A percentile compares a stretch with the other conserved stretches of the same genome.
phyloP scores from a whole-genome alignment of 2,329 filamentous ascomycete species.

The Amesomyces nigricolor region DNA sequence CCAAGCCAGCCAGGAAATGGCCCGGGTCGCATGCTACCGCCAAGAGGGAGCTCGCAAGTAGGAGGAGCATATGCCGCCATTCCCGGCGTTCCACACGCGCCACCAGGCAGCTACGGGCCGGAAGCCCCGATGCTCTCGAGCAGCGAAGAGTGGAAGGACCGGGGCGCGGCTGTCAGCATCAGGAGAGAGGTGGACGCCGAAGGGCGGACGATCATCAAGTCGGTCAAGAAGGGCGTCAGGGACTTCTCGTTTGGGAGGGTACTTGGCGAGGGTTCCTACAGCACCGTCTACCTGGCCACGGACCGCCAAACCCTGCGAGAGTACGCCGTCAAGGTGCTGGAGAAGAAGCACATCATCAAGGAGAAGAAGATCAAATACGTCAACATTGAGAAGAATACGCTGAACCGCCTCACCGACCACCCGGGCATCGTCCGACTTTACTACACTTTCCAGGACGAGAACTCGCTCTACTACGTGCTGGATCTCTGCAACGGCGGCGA shows the following conservation, averaged over 20 bases:
- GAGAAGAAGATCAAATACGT: constrained; percentile 99
- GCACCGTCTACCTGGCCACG: constrained; percentile 86
- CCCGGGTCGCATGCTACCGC: constrained; percentile 62
- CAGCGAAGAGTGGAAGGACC: constrained; percentile 93
- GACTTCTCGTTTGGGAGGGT: constrained; percentile 92
- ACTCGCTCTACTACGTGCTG: constrained; percentile 92
- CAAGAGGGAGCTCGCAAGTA: constrained; percentile 70
- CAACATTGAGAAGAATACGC: constrained; percentile 97
- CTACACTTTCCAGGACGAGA: constrained; percentile 97
- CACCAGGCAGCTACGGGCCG: constrained; percentile 30
- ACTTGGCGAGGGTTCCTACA: constrained; percentile 95
- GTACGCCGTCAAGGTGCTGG: constrained; percentile 95
- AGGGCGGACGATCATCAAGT: constrained; percentile 73
- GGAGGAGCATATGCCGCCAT: constrained; percentile 49
- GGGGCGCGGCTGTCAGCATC: constrained; percentile 79
- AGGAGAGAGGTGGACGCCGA: constrained; percentile 79
- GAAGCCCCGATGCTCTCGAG: constrained; percentile 47
- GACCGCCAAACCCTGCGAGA: constrained; percentile 92
- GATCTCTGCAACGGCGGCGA: constrained; percentile 91
- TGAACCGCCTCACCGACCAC: constrained; percentile 93
- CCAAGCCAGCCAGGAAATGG: constrained; percentile 47
- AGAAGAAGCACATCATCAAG: constrained; percentile 99
- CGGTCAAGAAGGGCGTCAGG: constrained; percentile 93
- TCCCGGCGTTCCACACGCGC: constrained; percentile 40
- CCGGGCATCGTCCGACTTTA: constrained; percentile 94